A percentile compares a stretch with the other conserved stretches of the same genome.
Conservation (phyloP, 805 yeast species). For the Saccharomycopsis sp. region DNA sequence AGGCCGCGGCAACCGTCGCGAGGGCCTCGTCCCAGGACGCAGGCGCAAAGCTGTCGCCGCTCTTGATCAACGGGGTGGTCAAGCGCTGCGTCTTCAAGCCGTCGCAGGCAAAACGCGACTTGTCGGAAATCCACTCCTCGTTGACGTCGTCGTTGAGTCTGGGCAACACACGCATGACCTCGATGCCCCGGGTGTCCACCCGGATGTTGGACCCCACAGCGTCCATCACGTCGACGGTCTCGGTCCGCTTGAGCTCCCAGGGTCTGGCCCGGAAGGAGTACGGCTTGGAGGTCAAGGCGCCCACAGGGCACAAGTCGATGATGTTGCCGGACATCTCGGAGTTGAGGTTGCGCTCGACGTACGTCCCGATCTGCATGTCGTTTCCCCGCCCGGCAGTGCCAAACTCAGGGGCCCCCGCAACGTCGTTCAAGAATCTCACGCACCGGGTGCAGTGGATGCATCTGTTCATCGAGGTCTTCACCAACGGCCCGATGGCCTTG, state of each 20-base stretch:
- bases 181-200: conserved; percentile 81
- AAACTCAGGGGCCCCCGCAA: conserved; percentile 88
- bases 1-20: conserved; percentile 58
- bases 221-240: conserved; percentile 77
- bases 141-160: conserved; percentile 79
- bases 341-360: conserved; percentile 76
- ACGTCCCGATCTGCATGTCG: conserved; percentile 88
- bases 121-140: conserved; percentile 90
- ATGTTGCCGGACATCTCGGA: conserved; percentile 83
- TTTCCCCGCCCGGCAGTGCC: conserved; percentile 89
- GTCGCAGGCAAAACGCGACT: conserved; percentile 78
- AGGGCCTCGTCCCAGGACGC: conserved; percentile 88
- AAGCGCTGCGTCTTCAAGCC: conserved; percentile 82
- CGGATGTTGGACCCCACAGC: conserved; percentile 78
- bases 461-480: conserved; percentile 86
- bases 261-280: conserved; percentile 91
- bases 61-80: conserved; percentile 70
- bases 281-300: conserved; percentile 85
- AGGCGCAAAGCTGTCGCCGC: conserved; percentile 59
- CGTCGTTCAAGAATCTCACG: conserved; percentile 82
- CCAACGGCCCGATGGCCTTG: conserved; percentile 83
- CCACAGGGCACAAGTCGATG: conserved; percentile 85
- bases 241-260: conserved; percentile 88
- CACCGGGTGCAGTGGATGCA: conserved; percentile 91
- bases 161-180: conserved; percentile 82